A percentile compares a stretch with the other conserved stretches of the same genome.
Conservation (phyloP, 768 basidiomycete species). For the Boletus vermiculosoides region DNA sequence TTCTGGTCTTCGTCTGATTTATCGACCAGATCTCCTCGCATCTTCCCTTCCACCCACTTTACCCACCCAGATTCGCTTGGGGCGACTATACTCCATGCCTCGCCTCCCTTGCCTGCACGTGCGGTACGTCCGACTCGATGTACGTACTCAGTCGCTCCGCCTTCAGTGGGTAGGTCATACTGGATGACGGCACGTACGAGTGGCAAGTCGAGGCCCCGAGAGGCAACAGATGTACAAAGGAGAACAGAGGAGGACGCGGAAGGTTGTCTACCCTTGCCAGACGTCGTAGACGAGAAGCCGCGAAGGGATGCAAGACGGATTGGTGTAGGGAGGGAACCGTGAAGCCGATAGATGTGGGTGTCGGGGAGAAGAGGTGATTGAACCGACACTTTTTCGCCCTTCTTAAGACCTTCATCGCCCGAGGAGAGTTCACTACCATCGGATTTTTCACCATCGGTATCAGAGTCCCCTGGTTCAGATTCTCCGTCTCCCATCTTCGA, state of each 20-base stretch:
- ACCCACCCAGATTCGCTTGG: constrained; percentile 91
- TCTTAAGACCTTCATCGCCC: constrained; percentile 27
- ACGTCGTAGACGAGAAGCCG: constrained; percentile 60
- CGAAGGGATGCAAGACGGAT: constrained; percentile 81
- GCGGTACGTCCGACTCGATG: constrained; percentile 97
- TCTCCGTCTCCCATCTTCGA: constrained; percentile 57
- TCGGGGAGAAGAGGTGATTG: constrained; percentile 78
- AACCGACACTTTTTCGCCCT: constrained; percentile 47
- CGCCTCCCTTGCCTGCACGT: constrained; percentile 91
- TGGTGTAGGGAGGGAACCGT: constrained; percentile 84
- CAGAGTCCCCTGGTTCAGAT: constrained; percentile 24
- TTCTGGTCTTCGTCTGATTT: constrained; percentile 31
- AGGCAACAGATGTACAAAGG: constrained; percentile 95
- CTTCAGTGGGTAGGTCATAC: constrained; percentile 97
- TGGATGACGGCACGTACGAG: constrained; percentile 93
- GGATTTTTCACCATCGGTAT: constrained; percentile 25
- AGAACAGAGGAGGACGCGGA: constrained; percentile 62
- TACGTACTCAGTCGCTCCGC: constrained; percentile 93
- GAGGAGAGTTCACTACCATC: constrained; percentile 25
- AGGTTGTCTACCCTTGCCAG: constrained; percentile 31
- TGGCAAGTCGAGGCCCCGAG: constrained; percentile 95
- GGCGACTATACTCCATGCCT: constrained; percentile 90
- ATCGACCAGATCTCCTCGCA: constrained; percentile 53
- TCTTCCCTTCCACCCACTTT: constrained; percentile 81
- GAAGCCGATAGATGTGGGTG: constrained; percentile 81